Evolutionary conservation across 2,329 filamentous ascomycete species (phyloP), one percentile per base, ranked within the genome.

Genomic region (Kalaharituber pfeilii): DNA sequence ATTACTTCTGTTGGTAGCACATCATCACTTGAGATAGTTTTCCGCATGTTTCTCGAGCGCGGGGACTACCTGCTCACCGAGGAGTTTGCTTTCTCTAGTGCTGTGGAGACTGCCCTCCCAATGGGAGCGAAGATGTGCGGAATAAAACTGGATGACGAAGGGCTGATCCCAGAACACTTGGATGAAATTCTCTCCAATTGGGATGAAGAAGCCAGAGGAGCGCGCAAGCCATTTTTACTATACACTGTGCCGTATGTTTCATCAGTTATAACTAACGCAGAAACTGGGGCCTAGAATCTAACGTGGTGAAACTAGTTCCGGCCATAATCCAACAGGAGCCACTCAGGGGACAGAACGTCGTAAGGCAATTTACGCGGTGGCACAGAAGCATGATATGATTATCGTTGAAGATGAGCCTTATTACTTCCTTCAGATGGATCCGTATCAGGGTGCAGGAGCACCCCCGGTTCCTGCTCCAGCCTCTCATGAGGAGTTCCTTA

Each of bases 381-480:
- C 82, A 28, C 81, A 82, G 66, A 86, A 86, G 70, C 86, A 94
- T 68, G 84, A 94, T 65, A 65, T 94, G 39, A 83, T 78, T 70
- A 88, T 95, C 65, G 71, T 94, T 62, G 88, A 95, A 70, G 88
- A 94, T 66, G 88, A 94, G 67, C 88, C 88, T 1, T 94, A 94
- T 71, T 94, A 93, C 70, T 94, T 89, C 71, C 74, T 94, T 30
- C 88, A 94, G 69, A 85, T 87, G 82, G 69, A 77, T 56, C 75
- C 74, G 0, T 78, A 78, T 65, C 72, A 72, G 2, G 73, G 73
- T 11, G 65, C 68, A 47, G 65, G 70, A 56, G 65, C 69, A 1
- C 69, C 71, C 0, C 50, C 56, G 28, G 27, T 53, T 9, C 69
- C 72, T 3, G 75, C 78, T 5, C 81, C 82, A 5, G 68, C 72